A percentile compares a stretch with the other conserved stretches of the same genome.
These are phyloP conservation scores for Oryza longistaminata DNA, from an alignment of 176 grass and related monocot genomes.

Conservation along the genomic window DNA sequence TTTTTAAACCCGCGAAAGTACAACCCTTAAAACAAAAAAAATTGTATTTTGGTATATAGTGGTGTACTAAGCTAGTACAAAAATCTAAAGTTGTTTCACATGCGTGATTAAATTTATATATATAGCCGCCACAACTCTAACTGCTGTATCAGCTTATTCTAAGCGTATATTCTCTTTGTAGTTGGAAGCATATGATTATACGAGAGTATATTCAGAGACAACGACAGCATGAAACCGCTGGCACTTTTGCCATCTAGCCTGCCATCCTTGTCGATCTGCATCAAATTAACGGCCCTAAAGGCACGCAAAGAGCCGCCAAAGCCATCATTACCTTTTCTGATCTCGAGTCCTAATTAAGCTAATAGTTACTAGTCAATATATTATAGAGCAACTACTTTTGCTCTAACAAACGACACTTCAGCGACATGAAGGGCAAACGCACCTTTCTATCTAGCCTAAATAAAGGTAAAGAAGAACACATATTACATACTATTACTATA, in stretches of 20 bases:
- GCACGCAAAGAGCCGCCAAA: slow-evolving; percentile 15
- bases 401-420: neutral
- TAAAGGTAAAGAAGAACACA: neutral
- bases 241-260: slow-evolving; percentile 8
- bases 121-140: neutral
- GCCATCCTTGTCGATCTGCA: neutral
- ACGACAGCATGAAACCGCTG: neutral
- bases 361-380: neutral
- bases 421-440: neutral
- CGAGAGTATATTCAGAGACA: neutral
- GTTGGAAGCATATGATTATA: neutral
- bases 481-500: no score
- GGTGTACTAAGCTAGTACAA: neutral
- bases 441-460: neutral
- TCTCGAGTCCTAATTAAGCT: neutral
- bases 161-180: neutral
- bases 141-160: neutral
- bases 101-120: neutral
- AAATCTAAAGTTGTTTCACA: neutral
- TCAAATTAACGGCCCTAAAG: slow-evolving; percentile 6
- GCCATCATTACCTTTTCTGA: neutral
- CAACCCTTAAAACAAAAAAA: neutral
- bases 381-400: neutral
- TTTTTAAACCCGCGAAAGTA: slow-evolving; percentile 16
- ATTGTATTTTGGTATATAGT: neutral